phyloP scores from a whole-genome alignment of 2,329 filamentous ascomycete genomes.

The Aspergillus novofumigatus region DNA sequence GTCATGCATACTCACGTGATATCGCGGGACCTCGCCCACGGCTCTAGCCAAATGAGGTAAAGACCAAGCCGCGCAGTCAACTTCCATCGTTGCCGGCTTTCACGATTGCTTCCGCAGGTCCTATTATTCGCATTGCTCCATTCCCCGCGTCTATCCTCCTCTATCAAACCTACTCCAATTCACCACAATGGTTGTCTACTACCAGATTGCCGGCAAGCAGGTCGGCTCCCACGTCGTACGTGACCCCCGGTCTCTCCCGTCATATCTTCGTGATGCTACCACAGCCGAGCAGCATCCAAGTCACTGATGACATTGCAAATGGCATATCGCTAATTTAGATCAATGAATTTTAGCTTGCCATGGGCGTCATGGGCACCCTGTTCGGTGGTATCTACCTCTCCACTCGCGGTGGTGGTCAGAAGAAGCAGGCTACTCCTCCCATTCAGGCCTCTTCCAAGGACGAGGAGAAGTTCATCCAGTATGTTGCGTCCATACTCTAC shows the following conservation, averaged over 20 bases:
- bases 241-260: conserved; percentile 16
- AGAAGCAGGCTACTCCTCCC: conserved; percentile 49
- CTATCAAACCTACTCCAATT: conserved; percentile 16
- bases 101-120: conserved; percentile 16
- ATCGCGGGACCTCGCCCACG: neutral
- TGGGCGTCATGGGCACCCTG: conserved; percentile 51
- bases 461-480: conserved; percentile 67
- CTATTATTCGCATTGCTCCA: conserved; percentile 27
- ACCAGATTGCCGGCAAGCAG: conserved; percentile 49
- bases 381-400: conserved; percentile 46
- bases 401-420: conserved; percentile 42
- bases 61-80: conserved; percentile 8
- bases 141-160: conserved; percentile 17
- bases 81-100: conserved; percentile 14
- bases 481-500: conserved; percentile 17
- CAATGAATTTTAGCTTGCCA: conserved; percentile 51
- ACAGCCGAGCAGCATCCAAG: neutral
- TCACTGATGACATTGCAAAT: neutral
- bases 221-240: conserved; percentile 51
- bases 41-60: conserved; percentile 9
- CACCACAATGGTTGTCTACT: conserved; percentile 50
- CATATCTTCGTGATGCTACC: neutral
- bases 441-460: conserved; percentile 64
- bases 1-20: neutral
- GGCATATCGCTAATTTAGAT: conserved; percentile 4